Evolutionary conservation across 176 grass and related monocot species (phyloP), one percentile per base, ranked within the genome.

Genomic region (Avena sativa): DNA sequence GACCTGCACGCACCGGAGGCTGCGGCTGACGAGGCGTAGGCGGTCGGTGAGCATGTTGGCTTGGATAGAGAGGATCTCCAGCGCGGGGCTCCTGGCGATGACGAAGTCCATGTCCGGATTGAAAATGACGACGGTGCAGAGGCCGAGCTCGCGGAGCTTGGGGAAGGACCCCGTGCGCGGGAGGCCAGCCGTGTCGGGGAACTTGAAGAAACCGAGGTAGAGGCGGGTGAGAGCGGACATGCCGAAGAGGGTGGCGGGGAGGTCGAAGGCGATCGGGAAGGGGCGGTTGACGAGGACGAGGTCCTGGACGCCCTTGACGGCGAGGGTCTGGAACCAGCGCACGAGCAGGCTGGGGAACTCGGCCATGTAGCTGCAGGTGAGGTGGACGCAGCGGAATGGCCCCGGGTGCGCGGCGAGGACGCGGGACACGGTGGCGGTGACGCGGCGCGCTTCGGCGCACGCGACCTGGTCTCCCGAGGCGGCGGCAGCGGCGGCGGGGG

Each of bases 1-100:
- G n/a, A 67, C 1, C 67, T 83, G 81, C 10, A 72, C 30, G 26
- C 49, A 71, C 30, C 81, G 44, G 3, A 83, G 66, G 81, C 65
- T 83, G 67, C 7, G 67, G 67, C 50, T 83, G 32, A 83, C 51
- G 7, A 72, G 3, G 32, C 66, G 50, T 4, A 83, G 50, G 20
- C 14, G 67, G 19, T 57, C 17, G 55, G 17, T 19, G 11, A 57
- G 55, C 57, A 60, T 56, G 14, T 15, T 56, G 15, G 13, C 20
- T 20, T 60, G 57, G 57, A 60, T 60, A n/a, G 2, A 9, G 8
- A 60, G 19, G 57, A 21, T n/a, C 57, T 60, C 57, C 57, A 60
- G 57, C 8, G 7, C 20, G 19, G 57, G 20, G 57, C 57, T 60
- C 57, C 57, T 60, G 20, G 57, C 57, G 19, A 60, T 2, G 57